phyloP scores from a whole-genome alignment of 495 filamentous ascomycete species.

The Penicillium cosmopolitanum region DNA sequence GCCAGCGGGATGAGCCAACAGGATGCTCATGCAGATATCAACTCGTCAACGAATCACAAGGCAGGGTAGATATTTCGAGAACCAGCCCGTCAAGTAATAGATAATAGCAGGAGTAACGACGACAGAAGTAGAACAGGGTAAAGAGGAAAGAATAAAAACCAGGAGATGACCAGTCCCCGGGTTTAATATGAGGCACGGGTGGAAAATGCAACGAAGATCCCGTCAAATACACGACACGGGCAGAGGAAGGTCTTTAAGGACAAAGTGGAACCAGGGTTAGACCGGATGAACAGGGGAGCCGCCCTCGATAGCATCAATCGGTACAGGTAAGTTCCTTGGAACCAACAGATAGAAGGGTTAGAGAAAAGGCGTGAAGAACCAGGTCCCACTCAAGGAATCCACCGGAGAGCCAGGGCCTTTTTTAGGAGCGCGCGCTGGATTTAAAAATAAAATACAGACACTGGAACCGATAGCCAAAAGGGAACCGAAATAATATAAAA shows the following conservation, averaged over 20 bases:
- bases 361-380: constrained; percentile 8
- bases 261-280: constrained; percentile 20
- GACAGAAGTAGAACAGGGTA: neutral
- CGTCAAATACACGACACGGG: constrained; percentile 14
- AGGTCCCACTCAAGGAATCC: constrained; percentile 24
- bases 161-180: constrained; percentile 10
- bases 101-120: neutral
- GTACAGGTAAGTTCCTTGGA: neutral
- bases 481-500: neutral
- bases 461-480: neutral
- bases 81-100: constrained; percentile 7
- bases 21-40: neutral
- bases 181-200: constrained; percentile 16
- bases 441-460: constrained; percentile 3
- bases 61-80: neutral
- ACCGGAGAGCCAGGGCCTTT: constrained; percentile 6
- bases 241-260: constrained; percentile 24
- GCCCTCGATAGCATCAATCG: constrained; percentile 20
- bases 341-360: constrained; percentile 1
- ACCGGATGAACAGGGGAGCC: constrained; percentile 23
- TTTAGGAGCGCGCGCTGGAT: constrained; percentile 1
- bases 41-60: constrained; percentile 6
- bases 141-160: neutral
- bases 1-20: constrained; percentile 4
- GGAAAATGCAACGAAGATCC: constrained; percentile 21